Evolutionary conservation across 805 yeast species (phyloP), one percentile per base, ranked within the genome.

Genomic region (Cyberlindnera bimundalis): DNA sequence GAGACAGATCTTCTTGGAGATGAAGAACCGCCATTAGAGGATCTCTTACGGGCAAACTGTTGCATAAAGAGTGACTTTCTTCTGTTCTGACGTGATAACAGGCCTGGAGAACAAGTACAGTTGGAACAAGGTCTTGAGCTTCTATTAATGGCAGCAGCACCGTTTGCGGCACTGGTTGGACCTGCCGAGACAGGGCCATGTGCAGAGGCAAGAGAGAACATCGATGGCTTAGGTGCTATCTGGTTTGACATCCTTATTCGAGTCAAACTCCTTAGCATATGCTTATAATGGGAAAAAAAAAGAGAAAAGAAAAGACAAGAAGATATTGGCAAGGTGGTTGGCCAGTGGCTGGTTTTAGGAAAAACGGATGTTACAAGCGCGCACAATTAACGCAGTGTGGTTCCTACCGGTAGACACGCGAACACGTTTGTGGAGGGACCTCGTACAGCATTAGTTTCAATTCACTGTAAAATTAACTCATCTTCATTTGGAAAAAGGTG

Each of bases 91-190:
- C 95, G 71, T 23, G 88, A 79, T 35, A 85, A 62, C 32, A 85
- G 66, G 4, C 95, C 95, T 5, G 93, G 93, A 1, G 91, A 83
- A 59, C 95, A 85, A 2, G 88, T 83, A 66, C 95, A 85, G 64
- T 84, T 79, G 35, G 74, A 70, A 59, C 93, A 85, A 12, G 77
- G 74, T 56, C 76, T 67, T 29, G 58, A 53, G n/a, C 62, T 58
- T 39, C 67, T 56, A 18, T 50, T 46, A 26, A 45, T 38, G 35
- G 52, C 49, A 5, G 35, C 24, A 10, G 47, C 48, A 6, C 46
- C 42, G 8, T 29, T 33, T 26, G 45, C 24, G 29, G 50, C 40
- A 24, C 17, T n/a, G 9, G 39, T 24, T 23, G 42, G 31, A 11
- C 40, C 42, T 13, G 28, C 38, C n/a, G 40, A 33, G 14, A 42